phyloP scores from a whole-genome alignment of 179 eudicot species.

The Sideroxylon spinosum region DNA sequence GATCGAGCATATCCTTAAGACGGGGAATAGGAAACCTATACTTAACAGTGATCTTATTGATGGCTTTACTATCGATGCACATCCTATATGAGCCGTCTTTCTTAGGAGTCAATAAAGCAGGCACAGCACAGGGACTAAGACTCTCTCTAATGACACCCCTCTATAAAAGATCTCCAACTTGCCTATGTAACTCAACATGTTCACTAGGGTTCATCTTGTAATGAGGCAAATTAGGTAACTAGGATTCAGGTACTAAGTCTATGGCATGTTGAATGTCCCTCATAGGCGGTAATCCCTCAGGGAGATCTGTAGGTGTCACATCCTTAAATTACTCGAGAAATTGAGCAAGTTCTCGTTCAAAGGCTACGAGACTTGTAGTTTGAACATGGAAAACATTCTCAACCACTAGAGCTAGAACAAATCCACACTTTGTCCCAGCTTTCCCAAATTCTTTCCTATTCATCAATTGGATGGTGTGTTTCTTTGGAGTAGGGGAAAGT shows the following conservation, averaged over 20 bases:
- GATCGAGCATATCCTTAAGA: not conserved
- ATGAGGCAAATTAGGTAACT: slow-evolving; percentile 1
- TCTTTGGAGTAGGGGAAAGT: too few relatives aligned
- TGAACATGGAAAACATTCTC: too few relatives aligned
- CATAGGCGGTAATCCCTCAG: not conserved
- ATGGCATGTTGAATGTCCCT: slow-evolving; percentile 9
- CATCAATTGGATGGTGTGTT: too few relatives aligned
- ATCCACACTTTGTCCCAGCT: too few relatives aligned
- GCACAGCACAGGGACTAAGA: not conserved
- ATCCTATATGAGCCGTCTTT: not conserved
- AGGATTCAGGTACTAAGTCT: not conserved
- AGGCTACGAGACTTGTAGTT: too few relatives aligned
- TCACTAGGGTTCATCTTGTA: slow-evolving; percentile 14
- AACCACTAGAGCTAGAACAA: too few relatives aligned
- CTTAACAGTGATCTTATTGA: slow-evolving; percentile 1
- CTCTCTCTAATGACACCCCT: slow-evolving; percentile 2
- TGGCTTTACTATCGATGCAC: not conserved
- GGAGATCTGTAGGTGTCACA: not conserved
- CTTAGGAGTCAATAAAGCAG: not conserved
- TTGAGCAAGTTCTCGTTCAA: too few relatives aligned
- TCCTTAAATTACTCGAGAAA: not conserved
- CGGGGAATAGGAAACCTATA: not conserved
- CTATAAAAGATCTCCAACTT: not conserved
- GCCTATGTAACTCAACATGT: not conserved
- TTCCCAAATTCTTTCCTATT: too few relatives aligned